Base-by-base conservation (phyloP, 1,139 yeast species). In the Yamadazyma friedrichii region DNA sequence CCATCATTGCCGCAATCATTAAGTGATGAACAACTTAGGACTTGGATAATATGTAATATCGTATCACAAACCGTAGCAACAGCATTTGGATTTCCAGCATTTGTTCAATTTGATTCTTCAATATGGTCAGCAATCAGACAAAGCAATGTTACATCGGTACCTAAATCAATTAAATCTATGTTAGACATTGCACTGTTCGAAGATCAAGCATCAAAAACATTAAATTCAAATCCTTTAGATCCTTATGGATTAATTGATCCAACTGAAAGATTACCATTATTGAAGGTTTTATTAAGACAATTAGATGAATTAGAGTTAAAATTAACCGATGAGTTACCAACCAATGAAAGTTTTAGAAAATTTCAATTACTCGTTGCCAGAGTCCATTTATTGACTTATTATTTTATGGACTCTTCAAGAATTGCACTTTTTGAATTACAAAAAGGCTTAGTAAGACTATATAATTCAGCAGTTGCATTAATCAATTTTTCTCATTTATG, bases 11-110 rank as follows among this genome's bases (percentile, higher is more conserved):
- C 58, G 27, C 36, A 58, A 6, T 48, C 70, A 20, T 62, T 86
- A 55, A 72, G 84, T 11, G 76, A 77, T 25, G 98, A 93, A 60
- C 95, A 88, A 54, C 74, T 84, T 31, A 75, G 84, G 45, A 91
- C 98, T 0, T 93, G 98, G 98, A 78, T 88, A n/a, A 77, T 88
- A 10, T 88, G 97, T 56, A 93, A 93, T 57, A 76, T 87, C 25
- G 95, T 88, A 0, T 84, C 95, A 1, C 98, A 93, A 61, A 78
- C 85, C 4, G 84, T 91, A 44, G 96, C 96, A 1, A 82, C 95
- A 1, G 85, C 95, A 9, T 89, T 89, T 63, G 98, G 98, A 15
- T 89, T 86, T 56, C 98, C 98, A 0, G 88, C 95, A 0, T 88
- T 89, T 61, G 89, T 87, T 1, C 88, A 83, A 46, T 88, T 89